These are phyloP conservation scores for Kentomonas sorsogonicus DNA, from an alignment of 208 protist genomes.

Conservation along the genomic window DNA sequence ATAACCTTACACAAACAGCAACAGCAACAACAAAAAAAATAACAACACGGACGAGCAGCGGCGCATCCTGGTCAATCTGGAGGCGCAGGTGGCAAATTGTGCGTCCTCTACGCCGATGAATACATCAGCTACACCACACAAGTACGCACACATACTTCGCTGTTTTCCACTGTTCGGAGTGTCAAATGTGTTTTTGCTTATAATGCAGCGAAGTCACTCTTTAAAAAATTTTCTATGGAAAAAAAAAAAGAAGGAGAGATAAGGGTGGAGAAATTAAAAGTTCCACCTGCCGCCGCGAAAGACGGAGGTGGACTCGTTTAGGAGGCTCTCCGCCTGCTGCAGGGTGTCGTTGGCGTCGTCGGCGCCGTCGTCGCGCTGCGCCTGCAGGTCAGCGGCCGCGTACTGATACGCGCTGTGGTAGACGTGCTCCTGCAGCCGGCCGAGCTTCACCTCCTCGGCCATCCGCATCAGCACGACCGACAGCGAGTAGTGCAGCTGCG, in stretches of 20 bases:
- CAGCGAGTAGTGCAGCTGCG: conserved; percentile 59
- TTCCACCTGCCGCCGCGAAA: neutral
- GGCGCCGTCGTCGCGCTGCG: neutral
- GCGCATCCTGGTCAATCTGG: too few species aligned
- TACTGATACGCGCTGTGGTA: too few species aligned
- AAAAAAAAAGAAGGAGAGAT: conserved; percentile 7
- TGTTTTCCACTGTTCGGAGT: too few species aligned
- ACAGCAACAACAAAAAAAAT: neutral
- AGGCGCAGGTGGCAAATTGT: neutral
- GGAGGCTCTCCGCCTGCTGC: conserved; percentile 16
- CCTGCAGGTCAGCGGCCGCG: neutral
- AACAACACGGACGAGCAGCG: too few species aligned
- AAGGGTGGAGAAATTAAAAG: neutral
- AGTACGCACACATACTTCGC: neutral
- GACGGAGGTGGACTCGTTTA: conserved; percentile 13
- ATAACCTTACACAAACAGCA: neutral
- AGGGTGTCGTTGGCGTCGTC: conserved; percentile 13
- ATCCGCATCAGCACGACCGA: conserved; percentile 44
- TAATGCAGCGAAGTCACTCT: too few species aligned
- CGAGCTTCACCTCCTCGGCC: conserved; percentile 29
- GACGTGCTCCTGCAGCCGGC: too few species aligned
- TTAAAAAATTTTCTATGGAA: neutral
- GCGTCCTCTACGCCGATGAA: too few species aligned
- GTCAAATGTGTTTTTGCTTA: too few species aligned
- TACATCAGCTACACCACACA: neutral